Evolutionary conservation across 169 alveolate genomes (phyloP), one percentile per base, ranked within the genome.

Genomic region (Amoebophrya sp.): DNA sequence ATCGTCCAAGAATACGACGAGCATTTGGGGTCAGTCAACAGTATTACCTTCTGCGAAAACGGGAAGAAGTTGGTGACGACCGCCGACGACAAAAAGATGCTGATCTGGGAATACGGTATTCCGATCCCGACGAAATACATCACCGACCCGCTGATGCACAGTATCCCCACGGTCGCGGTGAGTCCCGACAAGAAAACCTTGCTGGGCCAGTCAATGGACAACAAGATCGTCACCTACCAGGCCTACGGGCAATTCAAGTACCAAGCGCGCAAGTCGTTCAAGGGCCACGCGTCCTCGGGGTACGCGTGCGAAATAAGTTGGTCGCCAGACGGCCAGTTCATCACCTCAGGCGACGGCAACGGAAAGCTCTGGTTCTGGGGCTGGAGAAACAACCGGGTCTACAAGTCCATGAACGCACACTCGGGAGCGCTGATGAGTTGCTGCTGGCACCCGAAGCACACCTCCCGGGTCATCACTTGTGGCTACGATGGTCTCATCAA

Each of bases 41-140:
- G 98, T 0, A 95, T 97, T 14, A 95, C 98, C 10, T 97, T 97
- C 94, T 94, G 97, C 40, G 98, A 98, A 90, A 95, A 96, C 41
- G 97, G 97, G 40, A 94, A 95, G 89, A 95, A 95, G 92, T 95
- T 98, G 93, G 97, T 97, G 89, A 96, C 99, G 35, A 97, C 98
- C 66, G 95, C 99, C 0, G 99, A 98, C 94, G 99, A 98, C 94
- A 98, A 97, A 95, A 98, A 98, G 94, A 94, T 98, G 55, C 97
- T 96, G 90, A 94, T 97, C n/a, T 98, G 99, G 99, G 99, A 97
- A 91, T 97, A 94, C 92, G 99, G 99, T 3, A 97, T 97, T 40
- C 98, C 99, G 23, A 97, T 97, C 54, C 99, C 97, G 33, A 41
- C 90, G 77, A 93, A 93, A 33, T 53, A 97, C 94, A 95, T 98